A percentile compares a stretch with the other conserved stretches of the same genome.
Conservation (phyloP, 163 green algal species). For the Prototheca stagnorum region DNA sequence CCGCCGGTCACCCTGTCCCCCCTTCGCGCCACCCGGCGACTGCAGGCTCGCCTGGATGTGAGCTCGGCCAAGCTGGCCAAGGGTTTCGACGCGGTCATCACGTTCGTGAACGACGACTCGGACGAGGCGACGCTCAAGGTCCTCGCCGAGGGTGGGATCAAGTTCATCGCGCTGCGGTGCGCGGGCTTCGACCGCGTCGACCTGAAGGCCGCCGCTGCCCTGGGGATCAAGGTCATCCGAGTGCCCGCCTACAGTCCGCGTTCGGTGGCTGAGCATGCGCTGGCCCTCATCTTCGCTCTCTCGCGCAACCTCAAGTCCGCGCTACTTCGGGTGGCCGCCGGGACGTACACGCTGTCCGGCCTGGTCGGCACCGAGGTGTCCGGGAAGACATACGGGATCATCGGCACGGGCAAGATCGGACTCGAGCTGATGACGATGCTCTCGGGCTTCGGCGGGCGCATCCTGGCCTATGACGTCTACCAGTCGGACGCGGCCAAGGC, state of each 20-base stretch:
- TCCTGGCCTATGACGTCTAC: constrained; percentile 45
- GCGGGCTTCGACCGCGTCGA: constrained; percentile 58
- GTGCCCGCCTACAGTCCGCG: constrained; percentile 56
- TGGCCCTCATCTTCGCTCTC: constrained; percentile 38
- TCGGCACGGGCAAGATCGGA: constrained; percentile 72
- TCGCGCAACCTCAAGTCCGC: constrained; percentile 5
- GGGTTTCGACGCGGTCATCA: constrained; percentile 24
- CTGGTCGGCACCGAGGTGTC: constrained; percentile 49
- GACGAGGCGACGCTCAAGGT: constrained; percentile 22
- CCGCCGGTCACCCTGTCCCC: too few relatives aligned
- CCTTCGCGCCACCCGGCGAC: background rate
- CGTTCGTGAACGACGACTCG: constrained; percentile 50
- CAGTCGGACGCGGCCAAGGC: constrained; percentile 26
- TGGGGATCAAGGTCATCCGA: constrained; percentile 24
- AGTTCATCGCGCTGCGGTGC: constrained; percentile 58
- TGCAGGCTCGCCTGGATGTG: constrained; percentile 28
- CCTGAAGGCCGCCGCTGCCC: constrained; percentile 22
- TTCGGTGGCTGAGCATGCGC: constrained; percentile 57
- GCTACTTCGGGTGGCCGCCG: background rate
- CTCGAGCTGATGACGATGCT: constrained; percentile 11
- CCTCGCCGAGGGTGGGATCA: constrained; percentile 38
- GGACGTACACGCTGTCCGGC: constrained; percentile 32
- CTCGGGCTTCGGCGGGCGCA: constrained; percentile 40
- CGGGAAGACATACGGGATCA: constrained; percentile 47
- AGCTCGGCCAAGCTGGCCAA: constrained; percentile 32